Evolutionary conservation across 768 basidiomycete genomes (phyloP), one percentile per base, ranked within the genome.

Genomic region (Lactifluus subvellereus): DNA sequence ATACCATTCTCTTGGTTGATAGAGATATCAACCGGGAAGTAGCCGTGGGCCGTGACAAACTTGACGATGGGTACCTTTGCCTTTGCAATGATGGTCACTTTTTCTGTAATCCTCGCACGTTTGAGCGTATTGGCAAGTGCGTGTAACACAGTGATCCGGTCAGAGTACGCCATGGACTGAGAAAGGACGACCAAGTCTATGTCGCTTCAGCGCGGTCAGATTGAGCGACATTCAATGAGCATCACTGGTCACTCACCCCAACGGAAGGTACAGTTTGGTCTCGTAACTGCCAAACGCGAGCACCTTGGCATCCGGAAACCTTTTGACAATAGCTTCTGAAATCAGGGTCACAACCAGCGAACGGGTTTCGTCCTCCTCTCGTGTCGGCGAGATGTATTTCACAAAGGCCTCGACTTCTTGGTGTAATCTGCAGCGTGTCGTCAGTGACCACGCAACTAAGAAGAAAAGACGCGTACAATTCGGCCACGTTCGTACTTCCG

Each of bases 31-130:
- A 99, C 91, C 62, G 90, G 82, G 71, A 97, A 85, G 43, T 84
- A 82, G 22, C 91, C 94, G 65, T 86, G 82, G 9, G 78, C 81
- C 2, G 95, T 93, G 59, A 89, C 77, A 72, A 98, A 97, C 76
- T 99, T 99, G 74, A 99, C 82, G 72, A 99, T 98, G 35, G 97
- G 97, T 7, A 98, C 95, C 75, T 87, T 91, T 57, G 97, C 95
- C 78, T 87, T 93, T 33, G 88, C 86, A 67, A 99, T 94, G 73
- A 98, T 86, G 33, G 88, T 87, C 43, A 98, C 89, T 49, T 85
- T 83, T 55, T 81, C 78, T 1, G 94, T 91, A 62, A 98, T 86
- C 9, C 83, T 78, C 1, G 84, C 80, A 38, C 82, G 83, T 70
- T 88, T 87, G 62, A 99, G 77, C 38, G 87, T 81, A 70, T 84